phyloP scores from a whole-genome alignment of 2,329 filamentous ascomycete genomes.

The Pyrenochaeta sp. region DNA sequence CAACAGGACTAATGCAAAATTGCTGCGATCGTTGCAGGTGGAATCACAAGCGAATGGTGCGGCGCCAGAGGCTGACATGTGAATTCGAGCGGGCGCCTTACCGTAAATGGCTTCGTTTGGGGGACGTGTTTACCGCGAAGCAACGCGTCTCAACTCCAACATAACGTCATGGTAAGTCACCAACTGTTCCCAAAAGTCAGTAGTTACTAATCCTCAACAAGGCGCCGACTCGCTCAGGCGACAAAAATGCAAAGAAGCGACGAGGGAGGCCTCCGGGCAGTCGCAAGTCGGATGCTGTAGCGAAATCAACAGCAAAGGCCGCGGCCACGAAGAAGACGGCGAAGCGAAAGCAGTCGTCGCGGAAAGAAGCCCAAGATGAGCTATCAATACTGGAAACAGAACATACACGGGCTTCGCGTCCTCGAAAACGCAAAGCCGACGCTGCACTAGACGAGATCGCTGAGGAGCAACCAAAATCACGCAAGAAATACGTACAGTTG shows the following conservation, averaged over 20 bases:
- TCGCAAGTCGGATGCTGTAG: slow-evolving; percentile 23
- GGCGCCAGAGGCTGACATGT: slow-evolving; percentile 6
- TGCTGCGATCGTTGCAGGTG: not conserved
- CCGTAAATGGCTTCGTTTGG: not conserved
- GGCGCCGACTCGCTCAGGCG: slow-evolving; percentile 34
- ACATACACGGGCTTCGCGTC: slow-evolving; percentile 6
- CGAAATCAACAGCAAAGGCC: slow-evolving; percentile 23
- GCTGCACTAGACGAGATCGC: slow-evolving; percentile 29
- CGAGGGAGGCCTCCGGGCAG: slow-evolving; percentile 37
- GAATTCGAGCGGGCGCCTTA: slow-evolving; percentile 8
- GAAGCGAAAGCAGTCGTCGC: slow-evolving; percentile 21
- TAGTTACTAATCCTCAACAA: slow-evolving; percentile 22
- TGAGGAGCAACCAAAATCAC: slow-evolving; percentile 20
- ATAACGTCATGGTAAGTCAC: slow-evolving; percentile 42
- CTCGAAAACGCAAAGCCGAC: slow-evolving; percentile 32
- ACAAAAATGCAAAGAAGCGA: slow-evolving; percentile 24
- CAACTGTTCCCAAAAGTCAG: not conserved
- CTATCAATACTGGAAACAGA: slow-evolving; percentile 6
- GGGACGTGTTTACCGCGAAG: slow-evolving; percentile 17
- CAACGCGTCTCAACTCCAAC: slow-evolving; percentile 25
- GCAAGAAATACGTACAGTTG: slow-evolving; percentile 43
- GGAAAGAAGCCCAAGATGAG: slow-evolving; percentile 22
- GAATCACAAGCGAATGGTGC: not conserved
- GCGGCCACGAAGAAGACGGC: slow-evolving; percentile 14
- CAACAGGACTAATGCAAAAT: not conserved